Evolutionary conservation across 2,329 filamentous ascomycete genomes (phyloP), one percentile per base, ranked within the genome.

Genomic region (Venturia nashicola): DNA sequence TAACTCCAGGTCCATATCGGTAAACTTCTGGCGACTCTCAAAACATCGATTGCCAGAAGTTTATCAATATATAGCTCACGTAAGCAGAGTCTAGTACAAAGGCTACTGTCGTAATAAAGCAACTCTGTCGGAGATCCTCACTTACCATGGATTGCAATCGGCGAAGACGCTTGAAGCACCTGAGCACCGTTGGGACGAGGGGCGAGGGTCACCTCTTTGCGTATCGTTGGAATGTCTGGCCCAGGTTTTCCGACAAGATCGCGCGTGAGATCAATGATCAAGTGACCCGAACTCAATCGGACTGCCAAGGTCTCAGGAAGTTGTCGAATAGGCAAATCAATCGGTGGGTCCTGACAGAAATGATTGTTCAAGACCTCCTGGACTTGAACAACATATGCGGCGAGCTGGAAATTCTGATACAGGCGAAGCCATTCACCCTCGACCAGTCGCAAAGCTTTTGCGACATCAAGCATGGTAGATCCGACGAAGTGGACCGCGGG

Each of bases 381-480:
- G 27, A 61, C 60, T 20, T 9, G 20, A 12, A 70, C 51, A 2
- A 82, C 64, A 66, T 82, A 78, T 0, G 68, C 59, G 0, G 73
- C 76, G 0, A 84, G 73, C 34, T 78, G 71, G 6, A 73, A 65
- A 60, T 84, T 84, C 11, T 75, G 71, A 48, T 72, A 77, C 1
- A 80, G 67, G 0, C 77, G 74, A 8, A 72, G 64, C 81, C 81
- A 84, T 62, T 82, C 77, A 0, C 75, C 75, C 0, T 68, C 64
- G 42, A 84, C 70, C 0, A 68, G 67, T 1, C 73, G 65, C 3
- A 81, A 59, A 1, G 78, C 79, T 11, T 72, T 66, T 0, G 64
- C 34, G 7, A 74, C 27, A 65, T 82, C 69, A 5, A 83, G 55
- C 1, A 74, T 57, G 3, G 72, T 66, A 1, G 64, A 62, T 2